Conservation (phyloP, 1,139 yeast genomes). For the Chernovozyma aurita region DNA sequence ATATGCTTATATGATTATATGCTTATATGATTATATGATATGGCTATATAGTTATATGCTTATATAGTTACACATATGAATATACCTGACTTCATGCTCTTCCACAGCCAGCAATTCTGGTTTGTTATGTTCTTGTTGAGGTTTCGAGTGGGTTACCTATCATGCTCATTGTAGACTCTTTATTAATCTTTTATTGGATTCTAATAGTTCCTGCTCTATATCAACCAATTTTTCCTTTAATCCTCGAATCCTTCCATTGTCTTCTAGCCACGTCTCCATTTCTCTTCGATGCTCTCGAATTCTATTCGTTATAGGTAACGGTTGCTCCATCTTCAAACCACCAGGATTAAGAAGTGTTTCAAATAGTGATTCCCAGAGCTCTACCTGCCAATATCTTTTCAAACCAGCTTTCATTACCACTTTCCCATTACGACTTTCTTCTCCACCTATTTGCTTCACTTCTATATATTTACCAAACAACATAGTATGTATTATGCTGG, state of each 20-base stretch:
- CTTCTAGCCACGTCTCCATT: constrained; percentile 44
- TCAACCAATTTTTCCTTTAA: constrained; percentile 4
- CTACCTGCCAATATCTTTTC: constrained; percentile 76
- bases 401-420: constrained; percentile 37
- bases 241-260: constrained; percentile 13
- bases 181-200: constrained; percentile 1
- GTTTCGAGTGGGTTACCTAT: too few species aligned
- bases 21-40: too few species aligned
- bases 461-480: constrained; percentile 65
- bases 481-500: constrained; percentile 68
- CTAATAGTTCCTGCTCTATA: constrained; percentile 2
- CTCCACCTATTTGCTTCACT: constrained; percentile 17
- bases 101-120: too few species aligned
- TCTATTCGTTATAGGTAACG: constrained; percentile 39
- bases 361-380: constrained; percentile 67
- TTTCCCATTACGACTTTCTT: constrained; percentile 14
- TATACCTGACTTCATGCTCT: too few species aligned
- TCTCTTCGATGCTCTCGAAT: constrained; percentile 31
- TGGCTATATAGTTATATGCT: too few species aligned
- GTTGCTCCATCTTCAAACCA: constrained; percentile 13
- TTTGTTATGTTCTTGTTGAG: too few species aligned
- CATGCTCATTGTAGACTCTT: constrained; percentile 2
- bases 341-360: constrained; percentile 51
- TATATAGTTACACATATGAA: too few species aligned
- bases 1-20: too few species aligned